Conservation (phyloP, 1,284 basidiomycete species). For the Pseudozyma sp. region DNA sequence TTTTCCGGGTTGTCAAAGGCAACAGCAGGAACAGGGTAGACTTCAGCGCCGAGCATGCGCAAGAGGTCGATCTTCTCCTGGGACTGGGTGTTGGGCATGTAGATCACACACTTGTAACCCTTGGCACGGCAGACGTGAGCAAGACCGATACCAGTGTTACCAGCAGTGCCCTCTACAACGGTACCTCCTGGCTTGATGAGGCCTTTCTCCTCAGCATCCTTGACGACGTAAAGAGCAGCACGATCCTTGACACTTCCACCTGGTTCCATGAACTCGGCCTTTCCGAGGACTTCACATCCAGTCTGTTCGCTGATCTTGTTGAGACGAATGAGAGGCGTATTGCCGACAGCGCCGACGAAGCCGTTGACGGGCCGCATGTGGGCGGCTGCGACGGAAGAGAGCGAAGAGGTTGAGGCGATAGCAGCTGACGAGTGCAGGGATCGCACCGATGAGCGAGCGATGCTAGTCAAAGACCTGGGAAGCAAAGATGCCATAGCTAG, state of each 20-base stretch:
- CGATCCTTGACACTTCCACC: constrained; percentile 99
- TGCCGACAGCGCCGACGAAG: constrained; percentile 89
- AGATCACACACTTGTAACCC: constrained; percentile 99
- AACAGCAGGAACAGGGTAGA: constrained; percentile 93
- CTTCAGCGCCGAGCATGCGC: constrained; percentile 95
- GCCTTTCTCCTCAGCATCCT: constrained; percentile 85
- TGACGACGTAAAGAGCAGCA: constrained; percentile 89
- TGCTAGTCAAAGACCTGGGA: constrained; percentile 21
- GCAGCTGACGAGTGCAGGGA: constrained; percentile 26
- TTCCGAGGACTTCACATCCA: constrained; percentile 90
- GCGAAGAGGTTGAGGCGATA: constrained; percentile 26
- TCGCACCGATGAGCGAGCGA: constrained; percentile 34
- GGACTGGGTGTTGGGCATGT: constrained; percentile 94
- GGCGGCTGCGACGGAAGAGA: constrained; percentile 53
- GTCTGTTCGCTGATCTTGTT: constrained; percentile 83
- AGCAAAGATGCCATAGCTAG: constrained; percentile 26
- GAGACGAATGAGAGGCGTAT: constrained; percentile 82
- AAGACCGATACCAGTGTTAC: constrained; percentile 97
- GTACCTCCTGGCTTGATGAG: constrained; percentile 88
- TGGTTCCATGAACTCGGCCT: constrained; percentile 98
- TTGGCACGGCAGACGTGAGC: constrained; percentile 89
- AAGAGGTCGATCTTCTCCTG: constrained; percentile 98
- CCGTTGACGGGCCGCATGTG: constrained; percentile 73
- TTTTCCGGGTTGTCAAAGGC: constrained; percentile 95
- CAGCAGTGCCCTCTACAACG: constrained; percentile 96